These are phyloP conservation scores for Spizellomyces punctatus DNA, from an alignment of 192 early-diverging fungal genomes.

Conservation along the genomic window DNA sequence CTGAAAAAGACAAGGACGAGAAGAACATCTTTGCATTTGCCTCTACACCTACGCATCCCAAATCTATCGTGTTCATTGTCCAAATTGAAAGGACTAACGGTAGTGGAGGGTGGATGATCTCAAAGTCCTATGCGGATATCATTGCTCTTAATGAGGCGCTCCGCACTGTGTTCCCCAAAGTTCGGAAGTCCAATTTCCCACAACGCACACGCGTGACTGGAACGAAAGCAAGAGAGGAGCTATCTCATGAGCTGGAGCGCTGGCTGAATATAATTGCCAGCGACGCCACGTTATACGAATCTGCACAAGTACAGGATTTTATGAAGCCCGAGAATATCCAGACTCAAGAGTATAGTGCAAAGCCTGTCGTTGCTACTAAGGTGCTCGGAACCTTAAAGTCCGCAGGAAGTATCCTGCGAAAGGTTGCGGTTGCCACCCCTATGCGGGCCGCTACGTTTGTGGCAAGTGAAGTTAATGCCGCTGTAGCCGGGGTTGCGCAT, in stretches of 20 bases:
- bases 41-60: not conserved
- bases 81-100: constrained; percentile 19
- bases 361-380: not conserved
- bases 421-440: constrained; percentile 34
- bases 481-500: constrained; percentile 11
- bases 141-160: constrained; percentile 18
- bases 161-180: constrained; percentile 6
- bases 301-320: constrained; percentile 19
- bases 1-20: not conserved
- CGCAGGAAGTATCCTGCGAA: constrained; percentile 32
- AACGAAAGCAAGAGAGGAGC: constrained; percentile 5
- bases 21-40: constrained; percentile 9
- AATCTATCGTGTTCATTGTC: not conserved
- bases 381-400: constrained; percentile 36
- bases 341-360: constrained; percentile 1
- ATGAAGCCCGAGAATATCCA: constrained; percentile 35
- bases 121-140: constrained; percentile 31
- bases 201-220: not conserved
- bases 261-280: constrained; percentile 17
- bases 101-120: constrained; percentile 34
- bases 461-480: constrained; percentile 20
- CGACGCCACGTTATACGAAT: constrained; percentile 8
- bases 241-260: constrained; percentile 25
- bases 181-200: constrained; percentile 26
- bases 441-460: constrained; percentile 20